Base-by-base conservation (phyloP, 495 filamentous ascomycete species). In the Rostrohypoxylon terebratum region DNA sequence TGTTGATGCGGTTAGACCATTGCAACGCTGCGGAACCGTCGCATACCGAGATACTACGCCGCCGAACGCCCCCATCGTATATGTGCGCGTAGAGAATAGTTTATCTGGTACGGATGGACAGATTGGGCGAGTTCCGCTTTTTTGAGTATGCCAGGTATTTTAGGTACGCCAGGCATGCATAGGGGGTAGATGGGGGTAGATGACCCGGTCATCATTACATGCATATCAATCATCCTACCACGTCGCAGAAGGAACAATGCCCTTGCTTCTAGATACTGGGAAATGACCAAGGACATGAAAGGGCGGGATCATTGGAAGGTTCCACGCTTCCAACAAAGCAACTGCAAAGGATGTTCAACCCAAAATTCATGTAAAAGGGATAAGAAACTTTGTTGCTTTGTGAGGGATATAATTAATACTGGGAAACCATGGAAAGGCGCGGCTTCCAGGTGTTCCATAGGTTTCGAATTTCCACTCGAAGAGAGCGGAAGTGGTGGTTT, bases 161-260 rank as follows among this genome's bases (percentile, higher is more conserved):
- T 50, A 20, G 25, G 20, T 20, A 53, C 1, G 4, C 28, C 28
- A 28, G 28, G 6, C 6, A 28, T 28, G 28, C 28, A 28, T 28
- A 28, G 28, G 21, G 50, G 14, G 50, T n/a, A 13, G 25, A 54
- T 33, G 18, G 28, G 28, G 31, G 28, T 28, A 28, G 28, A 28
- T 28, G 28, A 28, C 28, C 28, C 28, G 28, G 11, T 20, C 10
- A 36, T 36, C 18, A 55, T 55, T 33, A 55, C 51, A 55, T 54
- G 50, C 50, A 55, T 33, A 55, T 40, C 28, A 28, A n/a, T n/a
- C 14, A 61, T 16, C 40, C 55, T 31, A 28, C 55, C 55, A 71
- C 62, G 63, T 66, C 47, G 58, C 38, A 55, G 68, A 58, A 66
- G 68, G 62, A 55, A 55, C 20, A 65, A 60, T 66, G 38, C 62